A percentile compares a stretch with the other conserved stretches of the same genome.
Conservation (phyloP, 1,284 basidiomycete genomes). For the Filobasidium uniguttulatum region DNA sequence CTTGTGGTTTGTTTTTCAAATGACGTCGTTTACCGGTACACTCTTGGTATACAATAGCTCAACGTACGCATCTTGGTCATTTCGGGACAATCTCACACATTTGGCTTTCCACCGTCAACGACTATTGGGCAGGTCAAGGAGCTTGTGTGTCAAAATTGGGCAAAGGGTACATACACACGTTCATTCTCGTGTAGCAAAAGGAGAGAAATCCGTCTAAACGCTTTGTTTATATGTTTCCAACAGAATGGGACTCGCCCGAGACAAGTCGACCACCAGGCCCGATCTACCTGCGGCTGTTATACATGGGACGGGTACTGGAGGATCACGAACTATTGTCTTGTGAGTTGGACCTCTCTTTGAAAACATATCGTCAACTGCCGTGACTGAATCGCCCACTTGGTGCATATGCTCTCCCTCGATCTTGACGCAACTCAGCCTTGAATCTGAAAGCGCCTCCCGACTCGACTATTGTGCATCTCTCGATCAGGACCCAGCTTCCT, state of each 20-base stretch:
- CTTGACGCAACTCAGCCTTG: neutral
- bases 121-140: constrained; percentile 45
- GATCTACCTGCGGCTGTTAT: constrained; percentile 59
- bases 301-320: constrained; percentile 67
- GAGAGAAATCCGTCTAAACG: neutral
- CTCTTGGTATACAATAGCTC: too few species aligned
- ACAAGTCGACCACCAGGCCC: constrained; percentile 55
- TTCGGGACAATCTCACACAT: constrained; percentile 54
- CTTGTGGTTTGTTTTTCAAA: too few species aligned
- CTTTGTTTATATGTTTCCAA: neutral
- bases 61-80: constrained; percentile 62
- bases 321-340: constrained; percentile 64
- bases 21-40: too few species aligned
- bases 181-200: neutral
- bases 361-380: too few species aligned
- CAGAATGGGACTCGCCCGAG: constrained; percentile 63
- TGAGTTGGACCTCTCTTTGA: constrained; percentile 36
- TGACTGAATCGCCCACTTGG: neutral
- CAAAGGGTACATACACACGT: neutral
- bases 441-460: constrained; percentile 11
- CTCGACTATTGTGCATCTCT: constrained; percentile 11
- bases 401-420: neutral
- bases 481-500: constrained; percentile 7
- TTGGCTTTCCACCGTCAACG: constrained; percentile 63
- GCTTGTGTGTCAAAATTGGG: constrained; percentile 1